Conservation (phyloP, 73 alveolate genomes). For the Paramecium biaurelia region DNA sequence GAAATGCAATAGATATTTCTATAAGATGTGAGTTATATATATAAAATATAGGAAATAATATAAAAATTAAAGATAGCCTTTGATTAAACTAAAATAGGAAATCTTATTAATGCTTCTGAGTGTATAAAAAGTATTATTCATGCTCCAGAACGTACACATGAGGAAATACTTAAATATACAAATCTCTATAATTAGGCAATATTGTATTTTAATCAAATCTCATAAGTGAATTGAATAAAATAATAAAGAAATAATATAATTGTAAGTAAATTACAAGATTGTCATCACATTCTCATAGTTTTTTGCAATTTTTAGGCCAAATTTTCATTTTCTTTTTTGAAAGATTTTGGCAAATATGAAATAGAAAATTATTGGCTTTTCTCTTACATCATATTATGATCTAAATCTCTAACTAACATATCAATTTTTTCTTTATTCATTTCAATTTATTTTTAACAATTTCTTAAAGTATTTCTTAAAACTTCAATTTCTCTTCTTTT, state of each 20-base stretch:
- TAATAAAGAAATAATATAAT: not conserved
- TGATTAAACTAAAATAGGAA: not conserved
- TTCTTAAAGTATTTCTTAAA: not conserved
- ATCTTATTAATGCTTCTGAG: conserved; percentile 12
- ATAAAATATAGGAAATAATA: conserved; percentile 21
- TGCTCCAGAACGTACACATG: conserved; percentile 21
- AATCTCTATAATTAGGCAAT: conserved; percentile 23
- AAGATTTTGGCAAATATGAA: not conserved
- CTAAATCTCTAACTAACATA: conserved; percentile 19
- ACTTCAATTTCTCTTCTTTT: conserved; percentile 40
- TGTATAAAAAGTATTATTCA: conserved; percentile 19
- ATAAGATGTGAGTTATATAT: conserved; percentile 2
- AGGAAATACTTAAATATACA: conserved; percentile 5
- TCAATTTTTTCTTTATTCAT: conserved; percentile 32
- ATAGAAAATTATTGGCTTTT: conserved; percentile 8
- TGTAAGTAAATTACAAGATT: not conserved
- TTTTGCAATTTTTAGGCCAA: not conserved
- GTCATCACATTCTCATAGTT: conserved; percentile 34
- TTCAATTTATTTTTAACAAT: conserved; percentile 17
- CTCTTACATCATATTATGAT: not conserved
- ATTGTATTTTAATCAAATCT: not conserved
- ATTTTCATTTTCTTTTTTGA: not conserved
- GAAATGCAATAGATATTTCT: not conserved
- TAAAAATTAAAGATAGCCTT: conserved; percentile 36
- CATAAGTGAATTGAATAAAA: conserved; percentile 6